Evolutionary conservation across 345 rosid species (phyloP), one percentile per base, ranked within the genome.

Genomic region (Citrus glauca): DNA sequence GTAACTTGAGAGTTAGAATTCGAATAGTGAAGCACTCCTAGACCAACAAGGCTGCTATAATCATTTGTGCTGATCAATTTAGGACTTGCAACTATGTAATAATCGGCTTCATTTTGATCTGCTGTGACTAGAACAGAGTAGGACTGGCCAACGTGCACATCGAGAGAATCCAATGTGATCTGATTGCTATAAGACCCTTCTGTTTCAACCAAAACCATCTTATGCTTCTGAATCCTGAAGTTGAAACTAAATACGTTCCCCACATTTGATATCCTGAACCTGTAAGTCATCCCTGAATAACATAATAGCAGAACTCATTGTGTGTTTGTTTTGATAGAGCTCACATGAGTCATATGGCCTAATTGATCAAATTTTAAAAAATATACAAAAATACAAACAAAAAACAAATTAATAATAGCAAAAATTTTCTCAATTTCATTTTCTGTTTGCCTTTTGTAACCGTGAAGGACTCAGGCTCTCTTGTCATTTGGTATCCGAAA

Each of bases 181-280:
- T 85, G 87, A 28, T 81, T 79, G 60, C 85, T 83, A 78, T 86
- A 88, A 20, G 89, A 86, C 2, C 89, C 88, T 77, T 88, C 88
- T 38, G 88, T 86, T 80, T 88, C 89, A 14, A 88, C 88, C 66
- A 88, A 60, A 5, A 83, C 66, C 89, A 88, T 76, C 60, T 30
- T 27, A 66, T 88, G 91, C 59, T 85, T 82, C 65, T 85, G 86
- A 74, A 86, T 83, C 79, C 84, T 76, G 72, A 88, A 86, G 79
- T 85, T 83, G 68, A 85, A 81, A 60, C 86, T 83, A 42, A 55
- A 69, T 14, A 45, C 32, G 20, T 45, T 78, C 14, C 89, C 89
- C 7, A 82, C 86, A 17, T 86, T 86, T n/a, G 89, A 86, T 81
- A 88, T 79, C 74, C 91, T 82, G 56, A 88, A 79, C 81, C 82